phyloP scores from a whole-genome alignment of 441 rosid genomes.

The Rhodomyrtus psidioides region DNA sequence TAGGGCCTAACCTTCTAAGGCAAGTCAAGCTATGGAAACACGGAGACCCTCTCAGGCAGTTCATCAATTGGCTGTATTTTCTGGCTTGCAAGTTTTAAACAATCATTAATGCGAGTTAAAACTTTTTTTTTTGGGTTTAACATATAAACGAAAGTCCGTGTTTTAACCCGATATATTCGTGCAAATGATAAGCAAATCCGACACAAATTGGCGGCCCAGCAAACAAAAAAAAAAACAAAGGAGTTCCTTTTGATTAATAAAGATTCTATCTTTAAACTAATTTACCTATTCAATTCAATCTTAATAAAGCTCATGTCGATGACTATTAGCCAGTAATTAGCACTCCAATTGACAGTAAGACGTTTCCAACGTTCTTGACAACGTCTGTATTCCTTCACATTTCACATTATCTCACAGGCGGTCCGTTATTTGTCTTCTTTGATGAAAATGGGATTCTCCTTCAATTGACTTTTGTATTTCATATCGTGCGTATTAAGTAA shows the following conservation, averaged over 20 bases:
- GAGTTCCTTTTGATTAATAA: not conserved
- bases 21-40: too few species aligned
- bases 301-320: too few species aligned
- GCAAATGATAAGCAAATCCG: not conserved
- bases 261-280: not conserved
- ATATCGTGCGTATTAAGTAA: too few species aligned
- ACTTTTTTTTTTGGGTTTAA: not conserved
- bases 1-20: too few species aligned
- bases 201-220: not conserved
- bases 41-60: not conserved
- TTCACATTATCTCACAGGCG: not conserved
- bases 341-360: not conserved
- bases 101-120: not conserved
- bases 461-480: too few species aligned
- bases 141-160: not conserved
- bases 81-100: not conserved
- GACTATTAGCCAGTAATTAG: not conserved
- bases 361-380: not conserved
- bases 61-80: not conserved
- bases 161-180: not conserved
- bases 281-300: not conserved
- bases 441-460: not conserved
- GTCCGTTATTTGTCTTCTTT: not conserved
- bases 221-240: not conserved
- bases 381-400: not conserved